Evolutionary conservation across 306 rosid genomes (phyloP).

Genomic region (Urtica urens): DNA sequence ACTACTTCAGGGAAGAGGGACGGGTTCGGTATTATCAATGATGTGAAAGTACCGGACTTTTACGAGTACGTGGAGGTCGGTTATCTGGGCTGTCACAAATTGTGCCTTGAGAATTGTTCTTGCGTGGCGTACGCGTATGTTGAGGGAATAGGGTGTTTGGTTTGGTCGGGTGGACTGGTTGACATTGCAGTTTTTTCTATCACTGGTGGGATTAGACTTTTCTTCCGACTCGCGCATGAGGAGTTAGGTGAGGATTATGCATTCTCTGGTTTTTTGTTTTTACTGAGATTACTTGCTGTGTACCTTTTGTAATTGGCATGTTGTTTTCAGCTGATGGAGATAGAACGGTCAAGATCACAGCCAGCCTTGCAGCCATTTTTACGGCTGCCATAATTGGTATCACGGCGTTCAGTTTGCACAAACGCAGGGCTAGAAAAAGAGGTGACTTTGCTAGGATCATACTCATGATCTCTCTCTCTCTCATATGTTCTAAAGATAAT

Average conservation of each 20-base stretch:
- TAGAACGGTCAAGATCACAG: not conserved
- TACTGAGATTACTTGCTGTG: not conserved
- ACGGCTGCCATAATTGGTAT: not conserved
- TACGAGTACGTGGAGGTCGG: conserved; percentile 6
- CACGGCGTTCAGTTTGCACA: not conserved
- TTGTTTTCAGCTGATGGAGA: conserved; percentile 4
- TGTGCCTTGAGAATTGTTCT: conserved; percentile 20
- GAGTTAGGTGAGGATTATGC: conserved; percentile 19
- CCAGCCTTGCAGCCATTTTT: not conserved
- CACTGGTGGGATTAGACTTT: not conserved
- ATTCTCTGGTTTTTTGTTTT: not conserved
- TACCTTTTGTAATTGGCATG: not conserved
- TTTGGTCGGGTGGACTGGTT: conserved; percentile 12
- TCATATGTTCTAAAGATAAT: no score
- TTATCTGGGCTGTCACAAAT: not conserved
- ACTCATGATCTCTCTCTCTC: no score
- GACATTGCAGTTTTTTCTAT: not conserved
- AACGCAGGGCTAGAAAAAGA: not conserved
- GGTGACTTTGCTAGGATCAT: no score
- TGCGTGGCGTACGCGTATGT: conserved; percentile 13
- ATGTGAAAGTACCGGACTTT: conserved; percentile 8
- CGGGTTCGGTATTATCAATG: not conserved
- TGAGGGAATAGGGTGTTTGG: conserved; percentile 6
- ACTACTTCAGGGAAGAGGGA: not conserved
- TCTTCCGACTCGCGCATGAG: conserved; percentile 17